Evolutionary conservation across 2,329 filamentous ascomycete species (phyloP), one percentile per base, ranked within the genome.

Genomic region (Gnomoniopsis smithogilvyi): DNA sequence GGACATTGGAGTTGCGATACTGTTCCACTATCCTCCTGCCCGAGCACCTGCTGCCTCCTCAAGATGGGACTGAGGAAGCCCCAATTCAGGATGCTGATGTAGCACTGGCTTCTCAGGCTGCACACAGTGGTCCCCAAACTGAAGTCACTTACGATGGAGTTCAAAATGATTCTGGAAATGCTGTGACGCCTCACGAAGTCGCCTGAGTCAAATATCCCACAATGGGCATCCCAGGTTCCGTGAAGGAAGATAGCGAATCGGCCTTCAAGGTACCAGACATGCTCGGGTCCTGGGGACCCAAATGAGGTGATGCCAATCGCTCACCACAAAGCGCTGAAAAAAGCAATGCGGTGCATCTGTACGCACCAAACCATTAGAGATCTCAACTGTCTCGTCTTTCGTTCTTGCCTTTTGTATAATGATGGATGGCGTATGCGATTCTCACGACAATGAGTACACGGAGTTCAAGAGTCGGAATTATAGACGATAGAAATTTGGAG

Each of bases 1-100:
- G 76, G 38, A 79, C 76, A 0, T 70, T 78, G 33, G 77, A 79
- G 66, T 74, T 79, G 52, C 62, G 78, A 24, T 78, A 78, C 60
- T 78, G 76, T 60, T 75, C 76, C 11, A 72, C 72, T 6, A 70
- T 79, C 26, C 69, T 79, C 26, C 70, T 78, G 34, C 67, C 70
- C 10, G 60, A 54, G 21, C 38, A 49, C 47, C 43, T 51, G 10
- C 21, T 34, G 53, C 46, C 33, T 14, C 41, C 21, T 8, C 54
- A 49, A 34, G 54, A 56, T n/a, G 41, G 49, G 11, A n/a, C 7
- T 14, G 33, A 56, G 17, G 12, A 56, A 22, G 12, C 46, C 12
- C 15, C 47, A n/a, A 22, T n/a, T 17, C 46, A 50, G 6, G 14
- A 34, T 15, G 6, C 54, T 33, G 47, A 24, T 14, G 19, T 12